Percentiles rank a stretch among this genome's conserved stretches.
These are phyloP conservation scores for Lasiosphaeris hirsuta DNA, from an alignment of 495 filamentous ascomycete species.

Conservation along the genomic window DNA sequence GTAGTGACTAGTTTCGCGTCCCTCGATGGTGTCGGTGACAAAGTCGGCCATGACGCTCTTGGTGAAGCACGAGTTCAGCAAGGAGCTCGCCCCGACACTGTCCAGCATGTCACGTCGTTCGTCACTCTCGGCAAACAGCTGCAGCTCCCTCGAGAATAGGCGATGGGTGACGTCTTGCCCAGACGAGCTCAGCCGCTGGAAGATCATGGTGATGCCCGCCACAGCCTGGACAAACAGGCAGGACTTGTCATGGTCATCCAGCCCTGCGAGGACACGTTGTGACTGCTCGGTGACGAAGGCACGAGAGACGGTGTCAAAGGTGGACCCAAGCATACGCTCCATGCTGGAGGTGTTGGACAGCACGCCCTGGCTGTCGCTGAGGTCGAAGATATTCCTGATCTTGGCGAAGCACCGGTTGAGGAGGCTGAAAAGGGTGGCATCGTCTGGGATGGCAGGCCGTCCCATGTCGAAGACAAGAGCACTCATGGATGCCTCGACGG, in stretches of 20 bases:
- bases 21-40: constrained; percentile 20
- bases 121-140: constrained; percentile 33
- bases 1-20: neutral
- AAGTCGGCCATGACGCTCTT: constrained; percentile 20
- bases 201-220: constrained; percentile 27
- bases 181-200: constrained; percentile 12
- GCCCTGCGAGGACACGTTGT: constrained; percentile 15
- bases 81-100: constrained; percentile 13
- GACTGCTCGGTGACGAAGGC: constrained; percentile 26
- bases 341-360: constrained; percentile 17
- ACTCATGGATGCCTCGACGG: constrained; percentile 22
- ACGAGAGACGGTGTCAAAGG: constrained; percentile 26
- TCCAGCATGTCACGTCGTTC: constrained; percentile 25
- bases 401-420: constrained; percentile 17
- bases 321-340: constrained; percentile 21
- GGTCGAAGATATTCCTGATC: constrained; percentile 20
- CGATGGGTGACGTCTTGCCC: constrained; percentile 4
- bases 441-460: constrained; percentile 21
- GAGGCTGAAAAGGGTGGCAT: constrained; percentile 22
- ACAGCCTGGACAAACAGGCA: constrained; percentile 29
- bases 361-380: constrained; percentile 21
- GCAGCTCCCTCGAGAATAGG: constrained; percentile 23
- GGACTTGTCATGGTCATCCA: constrained; percentile 27
- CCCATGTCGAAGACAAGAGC: constrained; percentile 17
- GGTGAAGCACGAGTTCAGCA: constrained; percentile 27